Percentiles rank a stretch among this genome's conserved stretches.
Conservation (phyloP, 352 stramenopile genomes). For the Globisporangium heterothallicum region DNA sequence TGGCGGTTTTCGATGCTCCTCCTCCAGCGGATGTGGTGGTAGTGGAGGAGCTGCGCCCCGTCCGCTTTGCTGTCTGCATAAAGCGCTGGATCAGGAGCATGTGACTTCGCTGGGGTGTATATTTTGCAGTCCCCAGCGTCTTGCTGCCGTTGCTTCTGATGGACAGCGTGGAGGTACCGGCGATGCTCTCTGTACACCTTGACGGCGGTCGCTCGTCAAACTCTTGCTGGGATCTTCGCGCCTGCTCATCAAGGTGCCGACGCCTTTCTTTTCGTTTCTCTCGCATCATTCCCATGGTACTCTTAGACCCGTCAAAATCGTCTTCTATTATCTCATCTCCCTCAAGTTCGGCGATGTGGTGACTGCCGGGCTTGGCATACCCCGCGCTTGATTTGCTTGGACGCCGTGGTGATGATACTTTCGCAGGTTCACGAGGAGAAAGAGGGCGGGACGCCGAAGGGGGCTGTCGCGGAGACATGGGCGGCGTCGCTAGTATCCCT, state of each 20-base stretch:
- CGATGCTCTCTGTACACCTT: constrained; percentile 27
- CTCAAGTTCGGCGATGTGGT: constrained; percentile 31
- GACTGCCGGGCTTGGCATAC: neutral
- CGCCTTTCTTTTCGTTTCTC: constrained; percentile 5
- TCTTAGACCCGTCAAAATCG: constrained; percentile 7
- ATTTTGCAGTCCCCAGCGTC: constrained; percentile 42
- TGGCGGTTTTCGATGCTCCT: neutral
- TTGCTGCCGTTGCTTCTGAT: constrained; percentile 13
- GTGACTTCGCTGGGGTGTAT: constrained; percentile 49
- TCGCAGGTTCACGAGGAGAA: constrained; percentile 2
- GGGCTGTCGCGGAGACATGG: neutral
- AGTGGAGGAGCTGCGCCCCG: neutral
- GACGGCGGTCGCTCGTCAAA: constrained; percentile 14
- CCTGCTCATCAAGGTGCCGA: constrained; percentile 7
- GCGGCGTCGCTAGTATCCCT: neutral
- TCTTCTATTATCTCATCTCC: constrained; percentile 33
- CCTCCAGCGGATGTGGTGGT: neutral
- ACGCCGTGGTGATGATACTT: constrained; percentile 8
- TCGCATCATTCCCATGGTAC: constrained; percentile 8
- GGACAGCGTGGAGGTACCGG: constrained; percentile 16
- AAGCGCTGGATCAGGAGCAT: constrained; percentile 52
- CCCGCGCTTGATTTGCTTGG: neutral
- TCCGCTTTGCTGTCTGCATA: constrained; percentile 31
- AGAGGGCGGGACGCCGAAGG: neutral
- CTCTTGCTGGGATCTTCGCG: neutral